A percentile compares a stretch with the other conserved stretches of the same genome.
Conservation (phyloP, 805 yeast species). For the Ogataea ramenticola region DNA sequence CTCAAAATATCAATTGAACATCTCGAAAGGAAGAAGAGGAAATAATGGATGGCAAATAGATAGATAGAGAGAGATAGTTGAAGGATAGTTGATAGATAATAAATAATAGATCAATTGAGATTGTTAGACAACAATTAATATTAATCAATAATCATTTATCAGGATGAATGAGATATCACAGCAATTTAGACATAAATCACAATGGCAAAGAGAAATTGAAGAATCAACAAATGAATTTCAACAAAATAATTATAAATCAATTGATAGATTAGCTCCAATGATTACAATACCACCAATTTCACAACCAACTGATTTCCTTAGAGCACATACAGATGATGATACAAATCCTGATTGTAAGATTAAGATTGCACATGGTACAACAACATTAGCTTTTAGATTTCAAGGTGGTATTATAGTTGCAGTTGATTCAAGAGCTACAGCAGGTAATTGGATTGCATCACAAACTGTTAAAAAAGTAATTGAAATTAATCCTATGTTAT, state of each 20-base stretch:
- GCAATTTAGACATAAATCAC: constrained; percentile 19
- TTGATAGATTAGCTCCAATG: constrained; percentile 42
- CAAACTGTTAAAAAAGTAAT: constrained; percentile 97
- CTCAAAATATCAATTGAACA: no score
- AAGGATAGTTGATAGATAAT: no score
- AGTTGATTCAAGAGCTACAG: constrained; percentile 96
- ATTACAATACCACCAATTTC: constrained; percentile 76
- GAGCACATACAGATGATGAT: constrained; percentile 98
- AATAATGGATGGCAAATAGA: no score
- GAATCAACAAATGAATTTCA: constrained; percentile 12
- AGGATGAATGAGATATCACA: constrained; percentile 21
- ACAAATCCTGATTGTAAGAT: constrained; percentile 89
- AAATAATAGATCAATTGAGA: no score
- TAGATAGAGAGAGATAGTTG: no score
- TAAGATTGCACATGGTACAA: constrained; percentile 98
- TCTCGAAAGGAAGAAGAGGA: no score
- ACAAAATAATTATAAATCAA: constrained; percentile 7
- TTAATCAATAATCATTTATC: not conserved
- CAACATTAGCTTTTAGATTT: constrained; percentile 93
- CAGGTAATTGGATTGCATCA: constrained; percentile 96
- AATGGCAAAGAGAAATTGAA: constrained; percentile 16
- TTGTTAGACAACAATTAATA: no score
- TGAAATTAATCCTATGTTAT: constrained; percentile 87
- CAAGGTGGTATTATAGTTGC: constrained; percentile 95
- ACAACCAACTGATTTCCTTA: constrained; percentile 82